Evolutionary conservation across 495 filamentous ascomycete genomes (phyloP).

Genomic region (Chaetomium cochliodes): DNA sequence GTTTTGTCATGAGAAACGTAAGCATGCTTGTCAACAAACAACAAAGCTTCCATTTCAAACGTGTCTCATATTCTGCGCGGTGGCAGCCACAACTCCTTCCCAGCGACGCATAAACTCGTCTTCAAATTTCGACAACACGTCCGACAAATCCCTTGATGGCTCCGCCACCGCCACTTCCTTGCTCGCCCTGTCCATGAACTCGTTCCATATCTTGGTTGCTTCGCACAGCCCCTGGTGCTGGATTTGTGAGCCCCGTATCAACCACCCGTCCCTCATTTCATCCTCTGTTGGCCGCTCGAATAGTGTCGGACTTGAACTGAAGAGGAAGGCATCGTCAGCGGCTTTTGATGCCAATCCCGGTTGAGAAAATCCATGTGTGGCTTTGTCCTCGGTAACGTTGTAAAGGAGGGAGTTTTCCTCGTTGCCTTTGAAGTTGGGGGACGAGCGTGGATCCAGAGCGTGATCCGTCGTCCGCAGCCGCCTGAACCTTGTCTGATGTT

Average conservation of each 20-base stretch:
- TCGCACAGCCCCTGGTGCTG: constrained; percentile 27
- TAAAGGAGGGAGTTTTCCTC: not conserved
- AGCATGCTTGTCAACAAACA: not conserved
- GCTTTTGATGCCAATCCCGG: not conserved
- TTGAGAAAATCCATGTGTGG: not conserved
- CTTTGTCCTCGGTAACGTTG: not conserved
- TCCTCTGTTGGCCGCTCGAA: not conserved
- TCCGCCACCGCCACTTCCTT: constrained; percentile 19
- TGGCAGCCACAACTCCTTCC: constrained; percentile 12
- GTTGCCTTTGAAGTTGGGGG: not conserved
- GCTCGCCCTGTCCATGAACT: constrained; percentile 26
- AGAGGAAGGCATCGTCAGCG: not conserved
- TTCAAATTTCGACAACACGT: constrained; percentile 20
- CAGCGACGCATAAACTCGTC: constrained; percentile 22
- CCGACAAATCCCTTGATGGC: constrained; percentile 11
- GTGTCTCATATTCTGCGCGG: constrained; percentile 23
- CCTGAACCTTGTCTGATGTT: not conserved
- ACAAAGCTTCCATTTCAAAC: not conserved
- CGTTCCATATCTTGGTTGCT: constrained; percentile 31
- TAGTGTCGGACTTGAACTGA: constrained; percentile 16
- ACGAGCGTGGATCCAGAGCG: not conserved
- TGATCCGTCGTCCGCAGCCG: constrained; percentile 2
- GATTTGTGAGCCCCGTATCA: constrained; percentile 13
- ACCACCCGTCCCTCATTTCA: not conserved
- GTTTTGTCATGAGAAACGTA: not conserved